These are phyloP conservation scores for Jamesozyma rosinii DNA, from an alignment of 805 yeast species.

Conservation along the genomic window DNA sequence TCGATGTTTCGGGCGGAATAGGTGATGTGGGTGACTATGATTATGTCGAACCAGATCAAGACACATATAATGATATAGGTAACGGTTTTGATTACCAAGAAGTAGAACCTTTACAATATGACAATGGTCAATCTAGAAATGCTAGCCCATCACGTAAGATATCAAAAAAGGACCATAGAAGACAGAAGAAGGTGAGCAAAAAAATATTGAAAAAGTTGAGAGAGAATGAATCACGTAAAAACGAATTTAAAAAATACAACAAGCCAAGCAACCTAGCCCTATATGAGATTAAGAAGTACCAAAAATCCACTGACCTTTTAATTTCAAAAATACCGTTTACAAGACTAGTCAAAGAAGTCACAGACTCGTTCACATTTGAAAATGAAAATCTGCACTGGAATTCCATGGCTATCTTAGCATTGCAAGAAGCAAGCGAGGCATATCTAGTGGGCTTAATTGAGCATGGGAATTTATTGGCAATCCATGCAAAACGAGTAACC, in stretches of 20 bases:
- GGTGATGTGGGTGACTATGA: neutral
- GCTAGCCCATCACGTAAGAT: neutral
- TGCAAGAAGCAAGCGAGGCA: conserved; percentile 78
- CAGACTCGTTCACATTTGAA: conserved; percentile 40
- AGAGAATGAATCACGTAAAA: neutral
- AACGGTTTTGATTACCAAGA: neutral
- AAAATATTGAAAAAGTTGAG: conserved; percentile 2
- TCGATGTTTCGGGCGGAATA: neutral
- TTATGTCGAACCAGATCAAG: neutral
- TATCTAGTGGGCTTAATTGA: conserved; percentile 63
- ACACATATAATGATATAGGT: neutral
- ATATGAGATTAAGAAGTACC: conserved; percentile 59
- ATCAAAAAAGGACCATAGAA: conserved; percentile 1
- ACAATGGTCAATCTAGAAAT: neutral
- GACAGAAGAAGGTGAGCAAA: neutral
- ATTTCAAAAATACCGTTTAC: conserved; percentile 72
- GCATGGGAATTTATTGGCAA: conserved; percentile 68
- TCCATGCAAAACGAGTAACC: conserved; percentile 77
- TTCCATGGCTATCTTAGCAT: conserved; percentile 62
- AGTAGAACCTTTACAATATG: neutral
- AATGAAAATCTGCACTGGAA: conserved; percentile 67
- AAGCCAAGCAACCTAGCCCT: conserved; percentile 61
- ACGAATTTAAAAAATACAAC: conserved; percentile 35
- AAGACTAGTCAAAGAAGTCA: conserved; percentile 63
- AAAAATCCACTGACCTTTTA: conserved; percentile 56